phyloP scores from a whole-genome alignment of 352 stramenopile species.

The Phytophthora hibernalis region DNA sequence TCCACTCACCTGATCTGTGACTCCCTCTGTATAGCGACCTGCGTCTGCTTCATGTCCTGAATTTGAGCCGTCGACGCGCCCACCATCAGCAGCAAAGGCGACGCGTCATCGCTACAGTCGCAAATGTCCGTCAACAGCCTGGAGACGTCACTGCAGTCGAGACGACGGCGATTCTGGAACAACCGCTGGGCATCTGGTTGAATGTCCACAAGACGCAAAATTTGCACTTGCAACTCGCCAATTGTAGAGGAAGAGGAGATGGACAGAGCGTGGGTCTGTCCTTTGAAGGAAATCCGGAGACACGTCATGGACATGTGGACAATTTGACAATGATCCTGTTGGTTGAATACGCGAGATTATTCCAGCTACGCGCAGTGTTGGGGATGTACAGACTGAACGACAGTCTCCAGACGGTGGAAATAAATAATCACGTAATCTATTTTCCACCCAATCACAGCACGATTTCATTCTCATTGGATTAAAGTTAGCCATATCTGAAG shows the following conservation, averaged over 20 bases:
- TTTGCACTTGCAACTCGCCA: slow-evolving; percentile 44
- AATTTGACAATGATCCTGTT: slow-evolving; percentile 41
- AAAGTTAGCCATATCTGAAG: too few species aligned
- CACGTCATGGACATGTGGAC: slow-evolving; percentile 31
- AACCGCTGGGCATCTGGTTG: slow-evolving; percentile 57
- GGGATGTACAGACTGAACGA: too few species aligned
- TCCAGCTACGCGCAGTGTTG: too few species aligned
- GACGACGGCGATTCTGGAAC: slow-evolving; percentile 60
- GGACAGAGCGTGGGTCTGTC: slow-evolving; percentile 35
- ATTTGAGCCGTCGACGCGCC: slow-evolving; percentile 59
- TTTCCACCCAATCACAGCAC: too few species aligned
- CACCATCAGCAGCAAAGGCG: slow-evolving; percentile 50
- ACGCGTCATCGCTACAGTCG: slow-evolving; percentile 20
- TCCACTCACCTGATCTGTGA: slow-evolving; percentile 51
- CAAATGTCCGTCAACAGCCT: slow-evolving; percentile 36
- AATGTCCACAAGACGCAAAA: slow-evolving; percentile 40
- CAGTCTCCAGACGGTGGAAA: too few species aligned
- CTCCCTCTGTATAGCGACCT: slow-evolving; percentile 48
- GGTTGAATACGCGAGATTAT: neutral
- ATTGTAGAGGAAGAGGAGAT: slow-evolving; percentile 46
- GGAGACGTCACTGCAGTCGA: slow-evolving; percentile 42
- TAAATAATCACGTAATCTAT: too few species aligned
- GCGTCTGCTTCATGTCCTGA: slow-evolving; percentile 55
- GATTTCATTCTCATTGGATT: too few species aligned
- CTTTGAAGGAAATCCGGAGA: slow-evolving; percentile 61